Evolutionary conservation across 2,329 filamentous ascomycete species (phyloP).

Genomic region (Cercospora zeina): DNA sequence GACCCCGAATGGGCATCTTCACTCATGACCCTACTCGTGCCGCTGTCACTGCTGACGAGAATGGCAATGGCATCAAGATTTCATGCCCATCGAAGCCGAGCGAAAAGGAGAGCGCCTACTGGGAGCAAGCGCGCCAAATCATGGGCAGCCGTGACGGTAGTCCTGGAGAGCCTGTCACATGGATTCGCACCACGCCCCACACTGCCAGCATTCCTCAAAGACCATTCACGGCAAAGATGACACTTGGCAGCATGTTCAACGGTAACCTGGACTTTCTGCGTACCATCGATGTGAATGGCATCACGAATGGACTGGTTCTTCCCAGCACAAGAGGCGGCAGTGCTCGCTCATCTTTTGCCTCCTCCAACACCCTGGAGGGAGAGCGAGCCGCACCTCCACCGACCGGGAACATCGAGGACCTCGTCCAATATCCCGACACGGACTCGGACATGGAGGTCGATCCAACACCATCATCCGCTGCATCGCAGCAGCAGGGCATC

Average conservation of each 20-base stretch:
- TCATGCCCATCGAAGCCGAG: slow-evolving; percentile 27
- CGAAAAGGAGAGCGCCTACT: slow-evolving; percentile 34
- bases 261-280: slow-evolving; percentile 65
- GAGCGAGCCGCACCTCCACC: slow-evolving; percentile 19
- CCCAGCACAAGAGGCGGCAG: slow-evolving; percentile 40
- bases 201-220: slow-evolving; percentile 30
- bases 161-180: slow-evolving; percentile 34
- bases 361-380: slow-evolving; percentile 48
- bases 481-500: slow-evolving; percentile 45
- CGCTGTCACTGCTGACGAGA: slow-evolving; percentile 24
- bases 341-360: slow-evolving; percentile 52
- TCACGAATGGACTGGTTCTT: slow-evolving; percentile 43
- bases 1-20: slow-evolving; percentile 29
- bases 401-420: slow-evolving; percentile 35
- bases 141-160: slow-evolving; percentile 36
- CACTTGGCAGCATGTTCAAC: slow-evolving; percentile 39
- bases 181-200: slow-evolving; percentile 27
- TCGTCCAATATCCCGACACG: slow-evolving; percentile 33
- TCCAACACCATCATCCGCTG: slow-evolving; percentile 52
- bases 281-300: slow-evolving; percentile 60
- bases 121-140: slow-evolving; percentile 35
- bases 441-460: slow-evolving; percentile 41
- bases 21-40: slow-evolving; percentile 29
- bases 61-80: slow-evolving; percentile 30
- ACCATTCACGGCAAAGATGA: slow-evolving; percentile 40